A percentile compares a stretch with the other conserved stretches of the same genome.
These are phyloP conservation scores for Rosa persica DNA, from an alignment of 306 rosid species.

Conservation along the genomic window DNA sequence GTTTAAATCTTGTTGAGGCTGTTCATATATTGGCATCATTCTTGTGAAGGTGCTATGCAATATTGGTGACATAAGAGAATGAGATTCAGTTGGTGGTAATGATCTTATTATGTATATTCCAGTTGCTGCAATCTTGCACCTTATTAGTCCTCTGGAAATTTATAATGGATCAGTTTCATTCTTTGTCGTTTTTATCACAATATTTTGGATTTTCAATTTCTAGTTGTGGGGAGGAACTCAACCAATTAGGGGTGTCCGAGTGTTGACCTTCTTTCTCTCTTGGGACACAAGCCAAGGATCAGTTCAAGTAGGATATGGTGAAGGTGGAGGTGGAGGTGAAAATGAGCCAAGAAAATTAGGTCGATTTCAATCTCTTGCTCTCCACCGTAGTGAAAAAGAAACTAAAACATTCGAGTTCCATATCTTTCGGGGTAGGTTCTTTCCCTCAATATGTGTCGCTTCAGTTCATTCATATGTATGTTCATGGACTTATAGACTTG, in stretches of 20 bases:
- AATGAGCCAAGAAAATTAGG: not conserved
- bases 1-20: conserved; percentile 19
- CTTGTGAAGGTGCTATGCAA: conserved; percentile 33
- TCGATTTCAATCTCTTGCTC: not conserved
- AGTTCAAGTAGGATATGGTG: not conserved
- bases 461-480: too few species aligned
- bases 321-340: not conserved
- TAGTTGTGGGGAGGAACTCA: not conserved
- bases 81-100: conserved; percentile 44
- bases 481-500: too few species aligned
- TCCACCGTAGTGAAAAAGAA: too few species aligned
- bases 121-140: conserved; percentile 3
- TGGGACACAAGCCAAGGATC: not conserved
- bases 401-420: too few species aligned
- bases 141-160: conserved; percentile 13
- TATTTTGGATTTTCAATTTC: not conserved
- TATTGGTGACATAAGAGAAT: conserved; percentile 34
- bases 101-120: conserved; percentile 40
- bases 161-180: not conserved
- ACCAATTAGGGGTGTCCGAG: not conserved
- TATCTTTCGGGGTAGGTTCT: too few species aligned
- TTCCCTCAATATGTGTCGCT: too few species aligned
- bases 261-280: not conserved
- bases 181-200: not conserved
- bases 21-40: conserved; percentile 15